Evolutionary conservation across 2,329 filamentous ascomycete species (phyloP).

Genomic region (Clonostachys rhizophaga): DNA sequence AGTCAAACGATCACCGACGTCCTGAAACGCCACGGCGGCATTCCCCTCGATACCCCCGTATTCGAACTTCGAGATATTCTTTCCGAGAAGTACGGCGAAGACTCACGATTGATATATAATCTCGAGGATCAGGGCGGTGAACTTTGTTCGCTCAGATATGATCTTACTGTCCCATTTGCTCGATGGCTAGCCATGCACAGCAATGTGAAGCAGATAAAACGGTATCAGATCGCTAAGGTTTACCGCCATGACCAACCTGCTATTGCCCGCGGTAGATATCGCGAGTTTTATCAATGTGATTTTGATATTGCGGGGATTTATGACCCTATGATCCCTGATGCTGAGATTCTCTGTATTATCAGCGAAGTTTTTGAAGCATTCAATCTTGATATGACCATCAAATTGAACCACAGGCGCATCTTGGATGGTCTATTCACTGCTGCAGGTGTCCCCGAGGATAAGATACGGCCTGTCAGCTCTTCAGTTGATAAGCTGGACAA

Average conservation of each 20-base stretch:
- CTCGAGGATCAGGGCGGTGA: constrained; percentile 83
- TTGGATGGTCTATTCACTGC: constrained; percentile 89
- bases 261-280: constrained; percentile 65
- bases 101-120: constrained; percentile 88
- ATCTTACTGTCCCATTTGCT: constrained; percentile 85
- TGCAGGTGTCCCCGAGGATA: constrained; percentile 79
- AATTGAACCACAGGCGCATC: constrained; percentile 92
- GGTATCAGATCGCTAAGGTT: constrained; percentile 94
- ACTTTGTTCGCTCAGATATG: constrained; percentile 69
- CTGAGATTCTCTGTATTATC: constrained; percentile 80
- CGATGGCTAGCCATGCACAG: constrained; percentile 64
- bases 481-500: constrained; percentile 97
- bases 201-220: constrained; percentile 67
- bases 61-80: constrained; percentile 86
- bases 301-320: constrained; percentile 89
- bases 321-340: constrained; percentile 88
- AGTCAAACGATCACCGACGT: constrained; percentile 61
- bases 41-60: constrained; percentile 75
- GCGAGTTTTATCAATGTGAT: constrained; percentile 96
- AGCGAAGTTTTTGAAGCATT: constrained; percentile 81
- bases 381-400: constrained; percentile 79
- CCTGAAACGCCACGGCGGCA: constrained; percentile 79
- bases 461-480: constrained; percentile 84
- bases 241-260: constrained; percentile 43
- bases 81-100: constrained; percentile 86